Evolutionary conservation across 768 basidiomycete species (phyloP).

Genomic region (Neoboletus subvelutipes): DNA sequence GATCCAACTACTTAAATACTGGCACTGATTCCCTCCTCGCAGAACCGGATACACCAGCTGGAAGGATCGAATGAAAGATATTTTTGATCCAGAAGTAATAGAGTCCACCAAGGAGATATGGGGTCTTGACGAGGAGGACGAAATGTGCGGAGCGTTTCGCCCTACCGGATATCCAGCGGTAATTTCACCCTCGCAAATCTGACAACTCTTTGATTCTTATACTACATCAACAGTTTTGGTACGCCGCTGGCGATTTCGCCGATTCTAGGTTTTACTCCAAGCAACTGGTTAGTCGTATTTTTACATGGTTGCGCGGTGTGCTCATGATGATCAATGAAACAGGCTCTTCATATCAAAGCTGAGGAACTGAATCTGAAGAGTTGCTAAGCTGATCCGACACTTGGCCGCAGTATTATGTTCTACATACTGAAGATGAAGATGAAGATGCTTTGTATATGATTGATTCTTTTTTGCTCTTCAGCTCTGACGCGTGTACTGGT

Average conservation of each 20-base stretch:
- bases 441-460: too few relatives aligned
- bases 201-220: neutral
- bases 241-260: conserved; percentile 2
- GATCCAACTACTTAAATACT: neutral
- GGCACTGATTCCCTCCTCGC: neutral
- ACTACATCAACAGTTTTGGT: neutral
- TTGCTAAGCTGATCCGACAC: neutral
- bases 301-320: neutral
- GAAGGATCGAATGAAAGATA: conserved; percentile 3
- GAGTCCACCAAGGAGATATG: conserved; percentile 7
- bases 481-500: neutral
- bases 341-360: too few relatives aligned
- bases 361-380: too few relatives aligned
- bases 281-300: too few relatives aligned
- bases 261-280: conserved; percentile 1
- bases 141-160: conserved; percentile 5
- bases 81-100: neutral
- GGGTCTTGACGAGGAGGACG: conserved; percentile 3
- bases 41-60: conserved; percentile 10
- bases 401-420: neutral
- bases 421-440: neutral
- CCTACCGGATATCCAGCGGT: conserved; percentile 7
- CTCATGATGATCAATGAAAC: neutral
- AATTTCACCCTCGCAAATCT: neutral
- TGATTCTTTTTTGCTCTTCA: neutral